Conservation (phyloP, 768 basidiomycete species). For the Mycena indigotica region DNA sequence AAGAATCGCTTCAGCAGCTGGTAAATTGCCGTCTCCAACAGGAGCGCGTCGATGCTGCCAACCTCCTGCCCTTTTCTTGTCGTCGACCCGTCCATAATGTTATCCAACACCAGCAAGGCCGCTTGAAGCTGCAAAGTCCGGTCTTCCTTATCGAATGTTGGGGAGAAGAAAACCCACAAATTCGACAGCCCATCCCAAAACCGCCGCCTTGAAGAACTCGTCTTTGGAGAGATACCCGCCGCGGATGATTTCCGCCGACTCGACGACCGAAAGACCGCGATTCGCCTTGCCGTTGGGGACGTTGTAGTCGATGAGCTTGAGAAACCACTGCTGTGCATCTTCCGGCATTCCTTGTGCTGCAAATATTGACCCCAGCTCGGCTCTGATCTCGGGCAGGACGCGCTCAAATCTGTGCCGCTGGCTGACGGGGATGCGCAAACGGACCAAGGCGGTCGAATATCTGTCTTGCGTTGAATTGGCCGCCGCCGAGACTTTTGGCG, state of each 20-base stretch:
- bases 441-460: too few species aligned
- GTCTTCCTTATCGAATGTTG: neutral
- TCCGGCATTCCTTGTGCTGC: conserved; percentile 52
- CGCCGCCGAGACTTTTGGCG: too few species aligned
- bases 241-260: conserved; percentile 86
- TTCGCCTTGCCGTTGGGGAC: conserved; percentile 95
- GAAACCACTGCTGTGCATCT: conserved; percentile 85
- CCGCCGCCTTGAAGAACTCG: conserved; percentile 85
- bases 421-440: too few species aligned
- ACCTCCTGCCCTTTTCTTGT: conserved; percentile 86
- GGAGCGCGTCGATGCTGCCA: conserved; percentile 87
- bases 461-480: too few species aligned
- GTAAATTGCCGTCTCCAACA: conserved; percentile 95
- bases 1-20: conserved; percentile 86
- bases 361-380: neutral
- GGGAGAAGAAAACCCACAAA: conserved; percentile 57
- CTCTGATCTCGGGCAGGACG: neutral
- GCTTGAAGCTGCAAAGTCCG: conserved; percentile 76
- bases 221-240: conserved; percentile 68
- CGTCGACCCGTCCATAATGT: conserved; percentile 95
- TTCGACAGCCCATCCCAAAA: conserved; percentile 96
- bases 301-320: conserved; percentile 89
- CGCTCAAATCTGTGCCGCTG: neutral
- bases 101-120: conserved; percentile 93
- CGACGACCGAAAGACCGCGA: conserved; percentile 93